Conservation (phyloP, 179 eudicot species). For the Beta macrorhiza region DNA sequence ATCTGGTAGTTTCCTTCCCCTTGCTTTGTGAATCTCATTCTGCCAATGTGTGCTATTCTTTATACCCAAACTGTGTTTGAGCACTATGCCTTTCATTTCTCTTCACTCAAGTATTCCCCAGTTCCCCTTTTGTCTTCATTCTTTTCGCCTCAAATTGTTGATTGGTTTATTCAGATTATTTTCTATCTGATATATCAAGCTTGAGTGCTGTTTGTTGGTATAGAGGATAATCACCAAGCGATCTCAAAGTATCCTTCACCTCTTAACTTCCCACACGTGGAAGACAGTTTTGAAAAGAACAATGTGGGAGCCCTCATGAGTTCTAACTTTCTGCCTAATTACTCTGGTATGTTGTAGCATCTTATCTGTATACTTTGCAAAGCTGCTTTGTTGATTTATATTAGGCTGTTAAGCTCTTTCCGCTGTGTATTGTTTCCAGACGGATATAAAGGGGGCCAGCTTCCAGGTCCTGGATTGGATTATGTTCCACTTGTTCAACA, state of each 20-base stretch:
- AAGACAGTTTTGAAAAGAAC: conserved; percentile 31
- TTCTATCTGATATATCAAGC: neutral
- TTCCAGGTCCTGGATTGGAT: conserved; percentile 26
- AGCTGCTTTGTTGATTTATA: conserved; percentile 8
- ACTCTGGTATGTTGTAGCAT: conserved; percentile 22
- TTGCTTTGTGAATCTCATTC: neutral
- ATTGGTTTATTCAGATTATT: neutral
- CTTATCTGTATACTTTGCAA: neutral
- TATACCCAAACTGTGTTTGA: neutral
- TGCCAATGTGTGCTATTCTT: neutral
- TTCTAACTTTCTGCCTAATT: conserved; percentile 26
- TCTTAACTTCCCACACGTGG: conserved; percentile 27
- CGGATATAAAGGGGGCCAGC: conserved; percentile 30
- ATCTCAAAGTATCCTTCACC: conserved; percentile 40
- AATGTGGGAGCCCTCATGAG: conserved; percentile 24
- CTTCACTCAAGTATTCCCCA: neutral
- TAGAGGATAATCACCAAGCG: conserved; percentile 46
- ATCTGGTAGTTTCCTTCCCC: conserved; percentile 33
- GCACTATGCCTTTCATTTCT: neutral
- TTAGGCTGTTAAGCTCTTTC: neutral
- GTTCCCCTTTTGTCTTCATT: neutral
- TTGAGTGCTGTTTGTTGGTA: conserved; percentile 23
- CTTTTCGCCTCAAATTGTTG: neutral
- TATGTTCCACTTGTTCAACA: conserved; percentile 29
- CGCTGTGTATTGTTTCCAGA: conserved; percentile 16